Conservation (phyloP, 306 rosid genomes). For the Boehmeria nivea region DNA sequence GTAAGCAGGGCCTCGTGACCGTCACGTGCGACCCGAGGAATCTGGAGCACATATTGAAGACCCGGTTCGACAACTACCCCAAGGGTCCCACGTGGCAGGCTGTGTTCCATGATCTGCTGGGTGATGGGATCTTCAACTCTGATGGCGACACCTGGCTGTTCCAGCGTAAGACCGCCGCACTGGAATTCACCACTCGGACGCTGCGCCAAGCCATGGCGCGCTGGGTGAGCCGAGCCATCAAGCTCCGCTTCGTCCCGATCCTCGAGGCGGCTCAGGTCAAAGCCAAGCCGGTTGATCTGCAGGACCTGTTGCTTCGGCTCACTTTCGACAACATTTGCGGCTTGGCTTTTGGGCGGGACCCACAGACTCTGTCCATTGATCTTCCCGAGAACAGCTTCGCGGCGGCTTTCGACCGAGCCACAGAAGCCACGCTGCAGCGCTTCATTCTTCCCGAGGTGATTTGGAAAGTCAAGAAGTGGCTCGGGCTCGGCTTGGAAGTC, state of each 20-base stretch:
- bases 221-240: constrained; percentile 88
- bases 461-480: constrained; percentile 51
- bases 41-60: constrained; percentile 73
- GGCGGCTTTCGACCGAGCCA: constrained; percentile 42
- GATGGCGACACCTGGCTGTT: constrained; percentile 88
- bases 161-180: constrained; percentile 88
- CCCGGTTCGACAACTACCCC: constrained; percentile 82
- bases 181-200: constrained; percentile 85
- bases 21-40: constrained; percentile 93
- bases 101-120: constrained; percentile 70
- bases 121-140: constrained; percentile 81
- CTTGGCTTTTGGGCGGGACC: constrained; percentile 75
- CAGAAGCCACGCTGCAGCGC: constrained; percentile 49
- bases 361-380: constrained; percentile 41
- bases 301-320: constrained; percentile 81
- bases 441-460: constrained; percentile 34
- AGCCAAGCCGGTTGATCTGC: constrained; percentile 49
- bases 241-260: constrained; percentile 62
- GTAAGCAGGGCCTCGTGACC: constrained; percentile 65
- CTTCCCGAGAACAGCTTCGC: constrained; percentile 47
- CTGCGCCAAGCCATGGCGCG: constrained; percentile 96
- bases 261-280: constrained; percentile 42
- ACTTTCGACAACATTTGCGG: constrained; percentile 96
- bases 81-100: constrained; percentile 91
- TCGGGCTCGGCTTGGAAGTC: constrained; percentile 60